phyloP scores from a whole-genome alignment of 2,329 filamentous ascomycete genomes.

The Fusarium sacchari region DNA sequence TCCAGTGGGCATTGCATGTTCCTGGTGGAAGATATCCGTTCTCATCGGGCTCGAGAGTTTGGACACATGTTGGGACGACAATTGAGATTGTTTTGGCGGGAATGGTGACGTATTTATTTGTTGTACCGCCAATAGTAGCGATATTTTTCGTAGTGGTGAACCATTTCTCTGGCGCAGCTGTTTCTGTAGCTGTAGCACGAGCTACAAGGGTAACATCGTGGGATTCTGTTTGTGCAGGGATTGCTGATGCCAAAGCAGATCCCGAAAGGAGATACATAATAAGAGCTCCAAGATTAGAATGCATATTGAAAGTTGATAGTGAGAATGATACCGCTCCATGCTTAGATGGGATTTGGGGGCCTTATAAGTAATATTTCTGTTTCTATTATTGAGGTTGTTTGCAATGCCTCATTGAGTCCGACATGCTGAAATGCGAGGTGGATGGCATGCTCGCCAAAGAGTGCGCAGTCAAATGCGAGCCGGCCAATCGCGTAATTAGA shows the following conservation, averaged over 20 bases:
- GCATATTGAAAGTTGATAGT: constrained; percentile 13
- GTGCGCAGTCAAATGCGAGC: constrained; percentile 33
- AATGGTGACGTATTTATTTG: constrained; percentile 31
- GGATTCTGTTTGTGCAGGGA: constrained; percentile 20
- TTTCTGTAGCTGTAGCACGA: constrained; percentile 11
- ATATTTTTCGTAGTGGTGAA: constrained; percentile 47
- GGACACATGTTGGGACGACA: constrained; percentile 49
- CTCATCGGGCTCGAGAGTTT: constrained; percentile 47
- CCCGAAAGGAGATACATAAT: constrained; percentile 28
- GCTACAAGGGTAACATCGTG: constrained; percentile 13
- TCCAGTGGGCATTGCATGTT: constrained; percentile 46
- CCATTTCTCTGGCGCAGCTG: constrained; percentile 18
- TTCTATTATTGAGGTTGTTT: not conserved
- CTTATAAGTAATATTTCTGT: constrained; percentile 6
- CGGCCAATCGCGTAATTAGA: constrained; percentile 8
- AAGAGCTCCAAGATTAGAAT: constrained; percentile 15
- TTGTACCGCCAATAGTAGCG: constrained; percentile 27
- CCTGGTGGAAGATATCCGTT: constrained; percentile 49
- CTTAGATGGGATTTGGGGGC: not conserved
- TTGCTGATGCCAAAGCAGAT: not conserved
- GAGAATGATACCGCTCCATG: not conserved
- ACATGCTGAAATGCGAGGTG: constrained; percentile 4
- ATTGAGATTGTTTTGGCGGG: constrained; percentile 48
- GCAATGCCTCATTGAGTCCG: constrained; percentile 21
- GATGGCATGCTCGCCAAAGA: constrained; percentile 9